phyloP scores from a whole-genome alignment of 1,139 yeast genomes.

The Geotrichum cucujoidarum region DNA sequence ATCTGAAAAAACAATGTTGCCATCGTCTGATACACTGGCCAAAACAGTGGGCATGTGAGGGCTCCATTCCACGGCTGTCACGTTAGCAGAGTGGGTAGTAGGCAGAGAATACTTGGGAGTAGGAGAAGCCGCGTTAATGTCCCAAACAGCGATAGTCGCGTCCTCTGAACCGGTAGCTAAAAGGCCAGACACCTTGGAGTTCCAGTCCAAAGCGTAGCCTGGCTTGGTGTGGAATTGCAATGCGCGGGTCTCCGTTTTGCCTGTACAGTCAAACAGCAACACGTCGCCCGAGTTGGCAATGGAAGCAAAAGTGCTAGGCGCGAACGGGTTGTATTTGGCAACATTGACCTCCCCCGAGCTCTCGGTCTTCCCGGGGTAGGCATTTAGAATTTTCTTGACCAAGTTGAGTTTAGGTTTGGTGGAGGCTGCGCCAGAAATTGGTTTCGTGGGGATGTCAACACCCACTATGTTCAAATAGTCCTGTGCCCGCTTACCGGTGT shows the following conservation, averaged over 20 bases:
- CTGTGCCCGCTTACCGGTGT: slow-evolving; percentile 41
- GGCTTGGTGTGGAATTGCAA: slow-evolving; percentile 59
- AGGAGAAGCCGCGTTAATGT: slow-evolving; percentile 38
- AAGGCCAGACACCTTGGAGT: slow-evolving; percentile 36
- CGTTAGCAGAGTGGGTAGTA: slow-evolving; percentile 46
- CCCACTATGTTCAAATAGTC: slow-evolving; percentile 65
- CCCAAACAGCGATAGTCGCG: slow-evolving; percentile 65
- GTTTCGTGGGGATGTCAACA: slow-evolving; percentile 57
- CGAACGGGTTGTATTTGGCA: slow-evolving; percentile 77
- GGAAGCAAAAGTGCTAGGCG: slow-evolving; percentile 63
- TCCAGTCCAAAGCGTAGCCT: slow-evolving; percentile 73
- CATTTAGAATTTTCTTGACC: not conserved
- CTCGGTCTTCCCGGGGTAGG: not conserved
- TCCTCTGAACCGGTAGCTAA: slow-evolving; percentile 66
- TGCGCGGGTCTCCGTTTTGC: slow-evolving; percentile 22
- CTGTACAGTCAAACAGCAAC: slow-evolving; percentile 53
- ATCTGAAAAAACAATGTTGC: slow-evolving; percentile 65
- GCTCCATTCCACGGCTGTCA: slow-evolving; percentile 46
- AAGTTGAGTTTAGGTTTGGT: not conserved
- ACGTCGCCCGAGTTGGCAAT: slow-evolving; percentile 73
- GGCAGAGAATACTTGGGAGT: slow-evolving; percentile 7
- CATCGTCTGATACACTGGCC: slow-evolving; percentile 73
- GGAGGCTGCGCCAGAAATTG: not conserved
- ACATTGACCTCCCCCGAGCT: slow-evolving; percentile 50
- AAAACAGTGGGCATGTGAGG: slow-evolving; percentile 45